A percentile compares a stretch with the other conserved stretches of the same genome.
phyloP scores from a whole-genome alignment of 805 yeast species.

The Candida tallmaniae region DNA sequence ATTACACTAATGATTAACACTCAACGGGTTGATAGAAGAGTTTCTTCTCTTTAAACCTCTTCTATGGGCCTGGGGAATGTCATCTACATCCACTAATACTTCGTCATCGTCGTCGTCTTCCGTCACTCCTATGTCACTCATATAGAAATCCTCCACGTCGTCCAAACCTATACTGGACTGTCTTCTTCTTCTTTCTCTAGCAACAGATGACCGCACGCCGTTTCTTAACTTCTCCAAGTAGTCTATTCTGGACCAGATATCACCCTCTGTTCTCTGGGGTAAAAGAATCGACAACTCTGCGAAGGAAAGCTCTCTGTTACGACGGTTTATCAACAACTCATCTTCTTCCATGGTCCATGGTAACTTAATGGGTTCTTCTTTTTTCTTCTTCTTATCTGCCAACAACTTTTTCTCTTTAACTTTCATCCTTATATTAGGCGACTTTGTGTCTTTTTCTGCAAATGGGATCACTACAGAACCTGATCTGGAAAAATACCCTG shows the following conservation, averaged over 20 bases:
- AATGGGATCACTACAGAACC: constrained; percentile 37
- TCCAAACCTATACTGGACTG: constrained; percentile 39
- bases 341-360: constrained; percentile 70
- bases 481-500: constrained; percentile 32
- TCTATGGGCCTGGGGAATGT: constrained; percentile 19
- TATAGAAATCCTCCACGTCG: constrained; percentile 41
- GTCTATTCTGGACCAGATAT: constrained; percentile 61
- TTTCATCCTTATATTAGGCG: constrained; percentile 7
- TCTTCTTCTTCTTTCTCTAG: constrained; percentile 27
- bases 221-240: constrained; percentile 36
- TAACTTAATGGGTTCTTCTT: constrained; percentile 21
- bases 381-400: constrained; percentile 7
- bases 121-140: constrained; percentile 36
- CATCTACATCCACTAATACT: constrained; percentile 36
- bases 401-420: constrained; percentile 3
- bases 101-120: constrained; percentile 28
- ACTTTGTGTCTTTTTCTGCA: constrained; percentile 13
- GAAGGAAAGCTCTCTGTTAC: constrained; percentile 56
- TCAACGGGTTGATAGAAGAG: constrained; percentile 39
- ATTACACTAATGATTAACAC: constrained; percentile 16
- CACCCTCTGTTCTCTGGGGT: constrained; percentile 70
- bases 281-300: constrained; percentile 71
- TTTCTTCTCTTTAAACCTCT: constrained; percentile 34
- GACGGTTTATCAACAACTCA: constrained; percentile 52
- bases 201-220: constrained; percentile 24